Evolutionary conservation across 306 rosid genomes (phyloP).

Genomic region (Alnus rubra): DNA sequence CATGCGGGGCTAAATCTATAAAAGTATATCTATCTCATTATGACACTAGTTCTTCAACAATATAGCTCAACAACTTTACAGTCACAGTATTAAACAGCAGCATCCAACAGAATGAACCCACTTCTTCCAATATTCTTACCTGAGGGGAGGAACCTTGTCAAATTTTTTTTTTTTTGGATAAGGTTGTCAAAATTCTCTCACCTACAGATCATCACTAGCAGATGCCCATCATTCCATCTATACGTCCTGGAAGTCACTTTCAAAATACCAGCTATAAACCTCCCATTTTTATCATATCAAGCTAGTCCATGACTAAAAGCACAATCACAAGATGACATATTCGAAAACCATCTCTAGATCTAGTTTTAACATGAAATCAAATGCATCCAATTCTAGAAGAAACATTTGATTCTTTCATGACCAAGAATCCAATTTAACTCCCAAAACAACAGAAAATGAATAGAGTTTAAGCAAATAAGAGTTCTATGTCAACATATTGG

Average conservation of each 20-base stretch:
- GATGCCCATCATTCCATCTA: neutral
- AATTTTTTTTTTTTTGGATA: no score
- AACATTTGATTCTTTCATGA: neutral
- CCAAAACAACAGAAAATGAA: neutral
- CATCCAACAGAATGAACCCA: neutral
- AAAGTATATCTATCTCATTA: neutral
- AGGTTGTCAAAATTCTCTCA: neutral
- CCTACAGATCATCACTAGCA: neutral
- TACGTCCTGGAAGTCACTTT: neutral
- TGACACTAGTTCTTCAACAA: slow-evolving; percentile 1
- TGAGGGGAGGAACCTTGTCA: no score
- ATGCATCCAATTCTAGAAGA: neutral
- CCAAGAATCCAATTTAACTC: neutral
- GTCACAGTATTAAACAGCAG: neutral
- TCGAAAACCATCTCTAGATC: neutral
- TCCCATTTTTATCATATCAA: neutral
- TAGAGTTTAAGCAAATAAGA: neutral
- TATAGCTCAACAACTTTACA: neutral
- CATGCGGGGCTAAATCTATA: neutral
- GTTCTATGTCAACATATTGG: slow-evolving; percentile 4
- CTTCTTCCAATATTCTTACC: no score
- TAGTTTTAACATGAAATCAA: neutral
- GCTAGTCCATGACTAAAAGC: neutral
- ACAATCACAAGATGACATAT: no score
- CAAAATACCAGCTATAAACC: neutral